phyloP scores from a whole-genome alignment of 2,329 filamentous ascomycete species.

The Sordariomycetes sp. region DNA sequence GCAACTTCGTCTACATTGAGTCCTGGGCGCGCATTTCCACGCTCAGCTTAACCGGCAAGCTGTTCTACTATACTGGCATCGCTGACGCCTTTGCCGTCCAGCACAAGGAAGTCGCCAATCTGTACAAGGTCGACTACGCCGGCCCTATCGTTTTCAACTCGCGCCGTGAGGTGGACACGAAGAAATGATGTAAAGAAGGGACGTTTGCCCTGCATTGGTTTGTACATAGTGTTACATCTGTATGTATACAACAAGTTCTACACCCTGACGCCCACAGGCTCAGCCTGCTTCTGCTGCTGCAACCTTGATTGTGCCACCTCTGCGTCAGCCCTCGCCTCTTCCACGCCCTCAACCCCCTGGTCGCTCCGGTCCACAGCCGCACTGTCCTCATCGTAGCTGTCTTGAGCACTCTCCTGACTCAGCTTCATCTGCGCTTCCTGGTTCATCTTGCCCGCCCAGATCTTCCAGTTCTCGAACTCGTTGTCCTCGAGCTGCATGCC shows the following conservation, averaged over 20 bases:
- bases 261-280: not conserved
- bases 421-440: too few species aligned
- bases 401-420: slow-evolving; percentile 14
- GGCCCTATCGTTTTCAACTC: slow-evolving; percentile 31
- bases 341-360: too few species aligned
- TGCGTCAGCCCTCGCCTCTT: too few species aligned
- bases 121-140: slow-evolving; percentile 26
- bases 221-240: not conserved
- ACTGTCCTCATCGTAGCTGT: too few species aligned
- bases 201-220: not conserved
- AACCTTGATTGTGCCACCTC: not conserved
- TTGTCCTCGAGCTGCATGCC: slow-evolving; percentile 75
- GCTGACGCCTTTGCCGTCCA: slow-evolving; percentile 79
- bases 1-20: slow-evolving; percentile 80
- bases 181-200: not conserved
- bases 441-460: slow-evolving; percentile 59
- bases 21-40: slow-evolving; percentile 81
- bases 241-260: not conserved
- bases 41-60: slow-evolving; percentile 74
- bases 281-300: not conserved
- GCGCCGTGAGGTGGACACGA: slow-evolving; percentile 9
- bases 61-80: slow-evolving; percentile 55
- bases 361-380: too few species aligned
- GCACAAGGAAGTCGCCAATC: slow-evolving; percentile 55
- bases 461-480: slow-evolving; percentile 76